A percentile compares a stretch with the other conserved stretches of the same genome.
phyloP scores from a whole-genome alignment of 768 basidiomycete genomes.

The Fistulinella prunicolor region DNA sequence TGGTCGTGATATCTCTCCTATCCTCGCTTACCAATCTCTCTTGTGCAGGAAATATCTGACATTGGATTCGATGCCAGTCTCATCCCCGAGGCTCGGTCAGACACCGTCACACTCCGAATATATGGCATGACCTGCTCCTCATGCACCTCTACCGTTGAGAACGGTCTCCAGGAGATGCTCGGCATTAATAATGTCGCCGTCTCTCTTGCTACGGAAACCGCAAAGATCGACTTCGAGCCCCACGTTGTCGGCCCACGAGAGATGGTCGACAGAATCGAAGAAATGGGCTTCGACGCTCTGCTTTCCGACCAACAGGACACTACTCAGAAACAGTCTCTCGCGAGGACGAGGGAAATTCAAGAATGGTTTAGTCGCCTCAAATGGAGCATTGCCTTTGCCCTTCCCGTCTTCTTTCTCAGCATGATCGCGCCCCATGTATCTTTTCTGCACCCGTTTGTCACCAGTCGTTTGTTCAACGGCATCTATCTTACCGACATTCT shows the following conservation, averaged over 20 bases:
- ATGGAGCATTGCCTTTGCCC: constrained; percentile 71
- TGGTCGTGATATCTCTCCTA: background rate
- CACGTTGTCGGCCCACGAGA: constrained; percentile 74
- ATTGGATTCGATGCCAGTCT: constrained; percentile 88
- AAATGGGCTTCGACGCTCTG: constrained; percentile 89
- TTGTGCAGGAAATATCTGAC: constrained; percentile 79
- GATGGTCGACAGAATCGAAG: constrained; percentile 82
- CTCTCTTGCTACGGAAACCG: constrained; percentile 72
- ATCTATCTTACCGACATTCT: constrained; percentile 83
- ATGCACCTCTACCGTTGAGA: constrained; percentile 76
- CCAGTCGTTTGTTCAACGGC: constrained; percentile 53
- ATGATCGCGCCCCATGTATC: constrained; percentile 79
- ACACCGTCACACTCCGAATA: constrained; percentile 71
- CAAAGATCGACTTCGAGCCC: constrained; percentile 74
- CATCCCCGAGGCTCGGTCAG: constrained; percentile 61
- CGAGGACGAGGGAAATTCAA: constrained; percentile 85
- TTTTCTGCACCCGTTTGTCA: constrained; percentile 53
- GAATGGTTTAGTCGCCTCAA: constrained; percentile 84
- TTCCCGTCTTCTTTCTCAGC: constrained; percentile 90
- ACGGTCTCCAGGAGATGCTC: constrained; percentile 61
- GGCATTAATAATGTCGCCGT: constrained; percentile 73
- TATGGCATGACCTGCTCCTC: constrained; percentile 92
- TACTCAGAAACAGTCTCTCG: constrained; percentile 82
- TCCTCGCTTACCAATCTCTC: constrained; percentile 7
- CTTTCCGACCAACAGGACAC: constrained; percentile 76